Base-by-base conservation (phyloP, 2,329 filamentous ascomycete species). In the Zymoseptoria pseudotritici region DNA sequence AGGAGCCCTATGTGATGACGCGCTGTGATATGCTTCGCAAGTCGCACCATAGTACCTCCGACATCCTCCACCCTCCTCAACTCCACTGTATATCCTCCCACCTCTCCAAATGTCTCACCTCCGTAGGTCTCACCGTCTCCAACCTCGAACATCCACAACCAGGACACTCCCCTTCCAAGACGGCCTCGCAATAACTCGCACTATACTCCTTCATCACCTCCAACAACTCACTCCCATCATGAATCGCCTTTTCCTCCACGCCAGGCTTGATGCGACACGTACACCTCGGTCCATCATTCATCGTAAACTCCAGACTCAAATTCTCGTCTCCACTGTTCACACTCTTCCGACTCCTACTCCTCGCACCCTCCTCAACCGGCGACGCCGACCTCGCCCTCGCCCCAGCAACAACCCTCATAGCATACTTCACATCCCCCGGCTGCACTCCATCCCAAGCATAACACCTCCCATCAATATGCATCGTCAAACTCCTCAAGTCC, bases 201-300 rank as follows among this genome's bases (percentile, higher is more conserved):
- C 57, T 60, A 31, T 63, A 66, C 59, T 64, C 58, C 52, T 63
- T 60, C 57, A 66, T 63, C n/a, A 64, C 58, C 26, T 66, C 64
- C 22, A 66, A 54, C 22, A 66, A 55, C 26, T 61, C 56, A 22
- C 57, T 52, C n/a, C 64, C 64, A 58, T 66, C 64, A 46, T 36
- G 29, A 17, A 53, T 60, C 24, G 64, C 64, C 36, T 57, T 49
- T 21, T 50, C 53, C 52, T 61, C 62, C 21, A 64, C 64, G 3
- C 62, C 62, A 5, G 49, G 50, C 56, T 61, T 66, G 17, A 64
- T 53, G 8, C 62, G 57, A 49, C 62, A 66, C 5, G 59, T 59
- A 49, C 64, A 66, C 22, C 62, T 55, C 22, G 58, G 55, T 8
- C 49, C 24, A 21, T 62, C 64, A 53, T 66, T 64, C 59, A 61